Conservation (phyloP, 108 stramenopile genomes). For the Nitzschia sp. region DNA sequence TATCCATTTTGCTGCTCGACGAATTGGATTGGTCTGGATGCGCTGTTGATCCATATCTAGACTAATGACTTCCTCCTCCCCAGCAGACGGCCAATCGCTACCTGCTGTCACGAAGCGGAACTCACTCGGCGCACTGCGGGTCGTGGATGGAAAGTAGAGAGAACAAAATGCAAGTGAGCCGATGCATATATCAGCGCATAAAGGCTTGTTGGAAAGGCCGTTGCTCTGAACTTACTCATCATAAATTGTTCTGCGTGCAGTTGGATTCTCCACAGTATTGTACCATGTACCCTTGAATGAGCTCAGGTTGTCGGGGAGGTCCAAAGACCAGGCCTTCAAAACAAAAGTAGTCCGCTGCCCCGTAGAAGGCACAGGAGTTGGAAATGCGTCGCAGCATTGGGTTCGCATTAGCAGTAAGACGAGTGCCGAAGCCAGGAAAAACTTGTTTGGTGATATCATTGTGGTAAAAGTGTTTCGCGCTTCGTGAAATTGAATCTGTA, state of each 20-base stretch:
- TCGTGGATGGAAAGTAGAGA: too few relatives aligned
- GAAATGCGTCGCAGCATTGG: background rate
- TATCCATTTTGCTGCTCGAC: slow-evolving; percentile 18
- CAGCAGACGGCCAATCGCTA: slow-evolving; percentile 28
- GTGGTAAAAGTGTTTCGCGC: background rate
- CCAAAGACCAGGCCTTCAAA: slow-evolving; percentile 17
- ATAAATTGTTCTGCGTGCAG: slow-evolving; percentile 23
- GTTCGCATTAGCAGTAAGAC: background rate
- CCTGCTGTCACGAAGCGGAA: slow-evolving; percentile 25
- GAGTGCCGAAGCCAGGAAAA: too few relatives aligned
- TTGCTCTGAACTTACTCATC: slow-evolving; percentile 44
- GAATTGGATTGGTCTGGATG: slow-evolving; percentile 15
- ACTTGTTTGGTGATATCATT: too few relatives aligned
- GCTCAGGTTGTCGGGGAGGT: slow-evolving; percentile 18
- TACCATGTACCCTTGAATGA: slow-evolving; percentile 37
- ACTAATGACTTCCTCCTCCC: background rate
- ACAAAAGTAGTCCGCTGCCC: background rate
- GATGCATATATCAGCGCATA: too few relatives aligned
- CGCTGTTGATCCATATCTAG: background rate
- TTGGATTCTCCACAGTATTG: slow-evolving; percentile 29
- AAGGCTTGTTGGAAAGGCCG: too few relatives aligned
- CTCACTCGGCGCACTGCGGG: slow-evolving; percentile 30
- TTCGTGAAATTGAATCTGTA: background rate
- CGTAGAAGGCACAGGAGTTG: background rate
- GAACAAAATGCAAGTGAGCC: too few relatives aligned